Base-by-base conservation (phyloP, 129 eudicot genomes). In the Daucus carota region DNA sequence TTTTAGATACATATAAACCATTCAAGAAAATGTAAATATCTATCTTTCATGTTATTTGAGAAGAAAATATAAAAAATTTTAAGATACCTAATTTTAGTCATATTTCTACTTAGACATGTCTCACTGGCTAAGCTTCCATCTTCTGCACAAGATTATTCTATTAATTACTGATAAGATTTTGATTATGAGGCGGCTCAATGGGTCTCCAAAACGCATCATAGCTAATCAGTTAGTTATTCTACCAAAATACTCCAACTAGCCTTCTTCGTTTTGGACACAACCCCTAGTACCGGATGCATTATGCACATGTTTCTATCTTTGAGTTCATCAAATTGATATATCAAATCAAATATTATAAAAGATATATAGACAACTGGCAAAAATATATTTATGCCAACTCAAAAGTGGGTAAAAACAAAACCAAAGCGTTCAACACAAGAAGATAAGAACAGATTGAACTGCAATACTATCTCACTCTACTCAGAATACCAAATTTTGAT, bases 171-270 rank as follows among this genome's bases (percentile, higher is more conserved):
- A 8, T 57, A 57, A n/a, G 15, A 6, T 3, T 57, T n/a, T 3
- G 65, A 57, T 57, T 57, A 57, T 10, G 31, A 57, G 32, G 65
- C 65, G 65, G 31, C 65, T 57, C 65, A 57, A n/a, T n/a, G 65
- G 2, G 5, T n/a, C 31, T n/a, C 65, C 65, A 57, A 24, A 57
- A 57, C 31, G 65, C 65, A 57, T 57, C n/a, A 2, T 22, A 8
- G 14, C 62, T 54, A 54, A 54, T 54, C 62, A 54, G 62, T 54
- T 54, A 5, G 62, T 54, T 54, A 54, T 54, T 54, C 1, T n/a
- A 10, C 31, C 32, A 24, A 57, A 57, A n/a, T 57, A 57, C 62
- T n/a, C n/a, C 29, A 57, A 57, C 8, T 9, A 57, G 31, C 3
- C 13, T 54, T 28, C 0, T 17, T 0, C 8, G 28, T 22, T 52